A percentile compares a stretch with the other conserved stretches of the same genome.
phyloP scores from a whole-genome alignment of 768 basidiomycete genomes.

The Kwoniella sp. region DNA sequence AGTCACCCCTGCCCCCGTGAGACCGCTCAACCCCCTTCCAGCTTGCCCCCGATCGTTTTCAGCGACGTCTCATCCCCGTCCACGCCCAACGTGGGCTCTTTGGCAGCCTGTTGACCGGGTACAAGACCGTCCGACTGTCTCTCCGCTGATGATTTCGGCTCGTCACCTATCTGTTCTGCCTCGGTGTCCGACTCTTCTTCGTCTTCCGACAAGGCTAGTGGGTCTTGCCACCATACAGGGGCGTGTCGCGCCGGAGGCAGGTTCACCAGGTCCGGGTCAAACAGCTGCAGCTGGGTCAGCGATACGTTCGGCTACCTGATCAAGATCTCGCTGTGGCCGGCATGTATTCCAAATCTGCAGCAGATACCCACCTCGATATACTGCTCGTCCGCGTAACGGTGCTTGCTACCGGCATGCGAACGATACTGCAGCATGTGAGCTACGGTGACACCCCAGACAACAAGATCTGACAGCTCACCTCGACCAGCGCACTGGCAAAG shows the following conservation, averaged over 20 bases:
- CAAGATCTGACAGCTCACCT: conserved; percentile 30
- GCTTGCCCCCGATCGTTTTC: not conserved
- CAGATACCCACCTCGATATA: conserved; percentile 42
- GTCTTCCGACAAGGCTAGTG: conserved; percentile 4
- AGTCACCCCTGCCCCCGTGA: not conserved
- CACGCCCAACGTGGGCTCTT: conserved; percentile 2
- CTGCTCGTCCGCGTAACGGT: conserved; percentile 45
- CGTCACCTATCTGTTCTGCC: not conserved
- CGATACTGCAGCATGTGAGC: conserved; percentile 30
- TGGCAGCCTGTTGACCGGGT: conserved; percentile 12
- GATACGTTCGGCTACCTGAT: too few species aligned
- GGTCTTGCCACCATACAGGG: conserved; percentile 26
- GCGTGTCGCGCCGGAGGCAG: conserved; percentile 25
- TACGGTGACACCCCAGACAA: not conserved
- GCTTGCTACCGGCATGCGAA: conserved; percentile 42
- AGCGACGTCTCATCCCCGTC: not conserved
- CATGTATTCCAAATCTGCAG: too few species aligned
- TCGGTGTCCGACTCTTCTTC: conserved; percentile 19
- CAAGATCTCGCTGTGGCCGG: too few species aligned
- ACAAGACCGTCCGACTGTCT: conserved; percentile 9
- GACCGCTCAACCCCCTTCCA: not conserved
- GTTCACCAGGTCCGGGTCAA: conserved; percentile 46
- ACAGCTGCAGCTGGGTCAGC: too few species aligned
- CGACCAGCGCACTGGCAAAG: conserved; percentile 42
- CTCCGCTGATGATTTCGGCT: not conserved